Conservation (phyloP, 768 basidiomycete genomes). For the Auriscalpium vulgare region DNA sequence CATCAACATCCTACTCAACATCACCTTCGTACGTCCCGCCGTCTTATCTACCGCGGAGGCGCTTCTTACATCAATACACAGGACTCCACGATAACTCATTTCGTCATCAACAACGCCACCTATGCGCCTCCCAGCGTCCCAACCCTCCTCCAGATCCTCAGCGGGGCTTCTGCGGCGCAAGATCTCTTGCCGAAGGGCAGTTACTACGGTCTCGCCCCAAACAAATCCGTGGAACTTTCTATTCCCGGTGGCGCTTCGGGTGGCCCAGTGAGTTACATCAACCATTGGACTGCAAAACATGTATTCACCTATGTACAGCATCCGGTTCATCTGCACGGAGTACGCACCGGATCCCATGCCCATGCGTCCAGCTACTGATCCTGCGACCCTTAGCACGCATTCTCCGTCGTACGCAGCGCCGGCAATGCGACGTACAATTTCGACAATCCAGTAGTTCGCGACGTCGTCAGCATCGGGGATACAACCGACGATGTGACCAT, state of each 20-base stretch:
- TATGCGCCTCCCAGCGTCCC: slow-evolving; percentile 38
- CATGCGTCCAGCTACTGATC: not conserved
- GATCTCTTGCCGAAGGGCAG: slow-evolving; percentile 42
- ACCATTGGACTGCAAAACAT: not conserved
- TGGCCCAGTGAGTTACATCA: slow-evolving; percentile 18
- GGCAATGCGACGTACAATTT: slow-evolving; percentile 4
- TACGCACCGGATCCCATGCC: not conserved
- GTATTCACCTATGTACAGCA: not conserved
- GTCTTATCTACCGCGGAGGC: not conserved
- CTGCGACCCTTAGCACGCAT: slow-evolving; percentile 1
- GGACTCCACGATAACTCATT: not conserved
- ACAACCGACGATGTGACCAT: not conserved
- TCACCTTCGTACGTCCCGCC: slow-evolving; percentile 9
- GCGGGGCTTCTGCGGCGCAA: slow-evolving; percentile 38
- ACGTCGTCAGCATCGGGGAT: slow-evolving; percentile 16
- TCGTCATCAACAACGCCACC: slow-evolving; percentile 29
- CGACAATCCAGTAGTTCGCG: slow-evolving; percentile 35
- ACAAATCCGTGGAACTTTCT: slow-evolving; percentile 39
- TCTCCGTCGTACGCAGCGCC: slow-evolving; percentile 7
- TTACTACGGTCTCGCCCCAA: slow-evolving; percentile 38
- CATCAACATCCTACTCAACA: slow-evolving; percentile 12
- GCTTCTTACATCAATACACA: not conserved
- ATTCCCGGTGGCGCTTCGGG: slow-evolving; percentile 35
- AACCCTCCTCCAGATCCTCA: slow-evolving; percentile 51
- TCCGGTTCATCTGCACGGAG: slow-evolving; percentile 12